Evolutionary conservation across 1,139 yeast species (phyloP).

Genomic region (Sporopachydermia cereana): DNA sequence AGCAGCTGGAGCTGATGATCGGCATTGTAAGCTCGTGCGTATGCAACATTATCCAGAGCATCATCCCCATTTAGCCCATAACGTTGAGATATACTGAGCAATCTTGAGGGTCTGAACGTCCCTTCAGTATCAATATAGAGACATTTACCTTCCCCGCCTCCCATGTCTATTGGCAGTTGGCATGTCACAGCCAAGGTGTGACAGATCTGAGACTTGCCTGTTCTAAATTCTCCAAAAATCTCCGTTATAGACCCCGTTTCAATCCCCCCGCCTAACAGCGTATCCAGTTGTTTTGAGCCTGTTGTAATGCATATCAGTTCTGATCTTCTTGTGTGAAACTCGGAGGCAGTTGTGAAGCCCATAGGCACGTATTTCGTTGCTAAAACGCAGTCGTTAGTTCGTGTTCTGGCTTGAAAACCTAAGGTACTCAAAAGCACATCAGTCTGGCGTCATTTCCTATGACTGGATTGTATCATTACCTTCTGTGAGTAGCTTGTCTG

Average conservation of each 20-base stretch:
- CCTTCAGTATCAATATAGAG: slow-evolving; percentile 95
- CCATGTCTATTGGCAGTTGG: slow-evolving; percentile 93
- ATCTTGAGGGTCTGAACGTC: slow-evolving; percentile 85
- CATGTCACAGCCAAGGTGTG: slow-evolving; percentile 96
- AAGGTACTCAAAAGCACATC: too few species aligned
- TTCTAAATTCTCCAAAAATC: slow-evolving; percentile 92
- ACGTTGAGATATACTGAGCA: slow-evolving; percentile 82
- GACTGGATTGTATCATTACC: too few species aligned
- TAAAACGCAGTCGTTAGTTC: slow-evolving; percentile 1
- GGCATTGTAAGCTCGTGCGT: slow-evolving; percentile 94
- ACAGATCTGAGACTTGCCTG: slow-evolving; percentile 94
- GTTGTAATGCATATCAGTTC: slow-evolving; percentile 89
- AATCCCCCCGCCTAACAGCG: slow-evolving; percentile 90
- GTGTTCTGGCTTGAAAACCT: too few species aligned
- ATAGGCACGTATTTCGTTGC: slow-evolving; percentile 85
- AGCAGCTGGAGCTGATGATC: slow-evolving; percentile 87
- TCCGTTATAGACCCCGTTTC: slow-evolving; percentile 98
- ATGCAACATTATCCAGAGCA: slow-evolving; percentile 91
- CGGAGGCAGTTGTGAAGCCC: slow-evolving; percentile 97
- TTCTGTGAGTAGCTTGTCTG: slow-evolving; percentile 70
- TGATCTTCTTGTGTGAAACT: slow-evolving; percentile 80
- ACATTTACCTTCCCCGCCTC: slow-evolving; percentile 99
- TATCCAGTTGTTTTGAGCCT: slow-evolving; percentile 89
- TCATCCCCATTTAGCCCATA: slow-evolving; percentile 92
- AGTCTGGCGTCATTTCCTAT: too few species aligned